A percentile compares a stretch with the other conserved stretches of the same genome.
phyloP scores from a whole-genome alignment of 2,329 filamentous ascomycete species.

The Alternaria longipes region DNA sequence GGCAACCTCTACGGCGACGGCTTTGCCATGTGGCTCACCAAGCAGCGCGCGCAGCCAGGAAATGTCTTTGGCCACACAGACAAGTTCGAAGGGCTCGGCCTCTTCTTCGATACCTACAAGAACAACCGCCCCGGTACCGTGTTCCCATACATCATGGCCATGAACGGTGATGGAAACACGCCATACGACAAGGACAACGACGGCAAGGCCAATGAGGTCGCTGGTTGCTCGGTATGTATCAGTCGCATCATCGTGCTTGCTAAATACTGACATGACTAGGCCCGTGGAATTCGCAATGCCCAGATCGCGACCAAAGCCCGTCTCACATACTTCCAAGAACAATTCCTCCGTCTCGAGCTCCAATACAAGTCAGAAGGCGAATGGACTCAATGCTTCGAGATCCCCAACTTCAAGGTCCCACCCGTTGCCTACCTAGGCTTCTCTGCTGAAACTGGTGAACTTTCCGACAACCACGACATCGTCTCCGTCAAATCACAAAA shows the following conservation, averaged over 20 bases:
- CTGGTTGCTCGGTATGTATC: constrained; percentile 80
- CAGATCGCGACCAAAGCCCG: constrained; percentile 81
- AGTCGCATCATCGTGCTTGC: background rate
- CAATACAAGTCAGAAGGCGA: constrained; percentile 91
- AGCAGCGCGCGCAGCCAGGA: constrained; percentile 82
- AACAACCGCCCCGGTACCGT: constrained; percentile 96
- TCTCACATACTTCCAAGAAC: constrained; percentile 96
- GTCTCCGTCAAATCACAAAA: constrained; percentile 87
- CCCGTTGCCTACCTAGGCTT: constrained; percentile 71
- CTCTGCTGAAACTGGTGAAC: constrained; percentile 89
- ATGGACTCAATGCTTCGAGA: constrained; percentile 89
- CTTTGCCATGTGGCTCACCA: constrained; percentile 97
- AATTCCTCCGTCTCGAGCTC: constrained; percentile 86
- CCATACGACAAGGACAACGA: constrained; percentile 93
- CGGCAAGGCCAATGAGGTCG: constrained; percentile 90
- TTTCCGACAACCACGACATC: constrained; percentile 98
- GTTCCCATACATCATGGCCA: constrained; percentile 98
- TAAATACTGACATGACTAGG: constrained; percentile 54
- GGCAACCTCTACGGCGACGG: constrained; percentile 94
- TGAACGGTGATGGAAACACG: constrained; percentile 92
- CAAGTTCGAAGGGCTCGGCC: constrained; percentile 89
- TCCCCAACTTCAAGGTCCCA: constrained; percentile 76
- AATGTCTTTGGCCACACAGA: constrained; percentile 89
- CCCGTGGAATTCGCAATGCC: constrained; percentile 82
- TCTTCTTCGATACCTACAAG: constrained; percentile 99